Evolutionary conservation across 2,329 filamentous ascomycete species (phyloP), one percentile per base, ranked within the genome.

Genomic region (Pseudogymnoascus destructans): DNA sequence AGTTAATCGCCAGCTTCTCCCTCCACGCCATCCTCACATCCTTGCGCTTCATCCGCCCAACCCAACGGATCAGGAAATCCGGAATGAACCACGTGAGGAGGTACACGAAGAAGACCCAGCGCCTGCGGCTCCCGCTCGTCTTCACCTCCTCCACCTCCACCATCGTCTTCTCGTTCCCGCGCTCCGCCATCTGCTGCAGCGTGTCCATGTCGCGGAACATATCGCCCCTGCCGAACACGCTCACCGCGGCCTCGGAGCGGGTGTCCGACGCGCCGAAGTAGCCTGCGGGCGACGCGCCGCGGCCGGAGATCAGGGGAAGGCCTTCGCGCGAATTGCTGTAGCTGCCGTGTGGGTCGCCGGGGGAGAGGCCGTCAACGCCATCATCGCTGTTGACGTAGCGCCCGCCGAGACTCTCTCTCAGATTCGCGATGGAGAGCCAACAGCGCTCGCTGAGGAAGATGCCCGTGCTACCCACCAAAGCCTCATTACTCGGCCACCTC

Each of bases 141-240:
- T 81, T 81, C 62, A 85, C 81, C 66, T 91, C 88, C 63, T 98
- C 93, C 1, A 98, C 88, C 71, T 96, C 92, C 60, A 88, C 83
- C 73, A 96, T 81, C 13, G 88, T 84, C 72, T 92, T 89, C 64
- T 95, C 89, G 64, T 95, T 95, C 61, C 89, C 89, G 64, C 95
- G 92, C 73, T 97, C 92, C 0, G 92, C 89, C 81, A 98, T 89
- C 69, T 95, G 88, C 69, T 95, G 87, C 62, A 89, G 82, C 5
- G 92, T 96, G 65, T 97, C 92, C 6, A 97, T 78, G 66, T 96
- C 95, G 68, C 90, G 89, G 78, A 98, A 98, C 92, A 98, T 95
- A 70, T 98, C 93, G 6, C 93, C 91, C 57, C 81, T 87, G 54
- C 91, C 87, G 69, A 95, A 86, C 5, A 89, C 90, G n/a, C 92